Base-by-base conservation (phyloP, 2,329 filamentous ascomycete species). In the Calonectria multiphialidica region DNA sequence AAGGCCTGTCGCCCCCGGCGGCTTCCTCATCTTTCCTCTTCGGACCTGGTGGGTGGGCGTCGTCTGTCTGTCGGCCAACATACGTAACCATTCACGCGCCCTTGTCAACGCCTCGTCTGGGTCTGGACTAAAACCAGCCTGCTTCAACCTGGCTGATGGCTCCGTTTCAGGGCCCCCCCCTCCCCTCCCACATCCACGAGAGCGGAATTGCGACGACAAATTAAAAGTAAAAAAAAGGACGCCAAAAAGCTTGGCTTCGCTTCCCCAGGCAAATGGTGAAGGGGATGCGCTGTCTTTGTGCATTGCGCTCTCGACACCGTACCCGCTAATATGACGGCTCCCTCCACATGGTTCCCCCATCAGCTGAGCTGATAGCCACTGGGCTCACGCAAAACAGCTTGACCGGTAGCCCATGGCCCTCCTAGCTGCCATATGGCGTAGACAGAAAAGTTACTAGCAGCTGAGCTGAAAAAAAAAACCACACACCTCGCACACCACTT, bases 401-500 rank as follows among this genome's bases (percentile, higher is more conserved):
- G 33, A 61, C 33, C 13, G 12, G 33, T 62, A 62, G 35, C 66
- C 44, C n/a, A 61, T 61, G 37, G 57, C 25, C 57, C 15, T 57
- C 21, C 49, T 61, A 70, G 61, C 28, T 57, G 59, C 21, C 61
- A 59, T 40, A 33, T 70, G 50, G 49, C 35, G 42, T 64, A 65
- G 40, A 40, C 50, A 50, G n/a, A 30, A 49, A 57, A 70, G 30
- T 64, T 59, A 49, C 33, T 64, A 61, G 62, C 42, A 59, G 50
- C 40, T 55, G 63, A 50, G 75, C 76, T 77, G 74, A 75, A 74
- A 71, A 71, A 12, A 57, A 61, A 57, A 28, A 2, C 18, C 37
- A 62, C 49, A 44, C 59, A 68, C 64, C 42, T 44, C 59, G 33
- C 57, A 70, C 72, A 65, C 57, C 50, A 55, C 59, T 65, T 50